phyloP scores from a whole-genome alignment of 768 basidiomycete species.

The Russula emetica region DNA sequence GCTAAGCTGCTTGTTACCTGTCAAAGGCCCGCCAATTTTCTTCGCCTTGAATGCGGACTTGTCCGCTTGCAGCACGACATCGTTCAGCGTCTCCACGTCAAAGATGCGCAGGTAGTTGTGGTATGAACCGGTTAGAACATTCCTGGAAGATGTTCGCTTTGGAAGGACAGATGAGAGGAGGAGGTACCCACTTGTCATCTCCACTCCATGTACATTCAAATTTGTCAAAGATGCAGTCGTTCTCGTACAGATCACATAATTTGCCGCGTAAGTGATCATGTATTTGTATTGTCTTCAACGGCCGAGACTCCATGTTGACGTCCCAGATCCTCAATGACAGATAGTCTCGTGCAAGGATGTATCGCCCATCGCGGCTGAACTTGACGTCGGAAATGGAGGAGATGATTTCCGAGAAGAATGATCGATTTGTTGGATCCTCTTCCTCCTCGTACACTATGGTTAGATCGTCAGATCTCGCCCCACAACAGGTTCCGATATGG shows the following conservation, averaged over 20 bases:
- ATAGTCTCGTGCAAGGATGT: conserved; percentile 96
- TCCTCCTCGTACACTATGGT: conserved; percentile 92
- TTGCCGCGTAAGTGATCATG: conserved; percentile 97
- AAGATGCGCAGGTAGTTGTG: conserved; percentile 99
- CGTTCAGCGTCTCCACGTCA: conserved; percentile 78
- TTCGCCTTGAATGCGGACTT: conserved; percentile 99
- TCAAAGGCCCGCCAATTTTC: conserved; percentile 87
- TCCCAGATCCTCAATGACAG: conserved; percentile 99
- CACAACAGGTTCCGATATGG: conserved; percentile 8
- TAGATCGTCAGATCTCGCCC: conserved; percentile 22
- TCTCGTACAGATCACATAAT: conserved; percentile 97
- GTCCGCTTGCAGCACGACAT: conserved; percentile 95
- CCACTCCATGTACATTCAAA: conserved; percentile 99
- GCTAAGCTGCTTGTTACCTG: conserved; percentile 55
- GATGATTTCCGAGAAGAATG: conserved; percentile 99
- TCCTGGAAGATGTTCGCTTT: conserved; percentile 45
- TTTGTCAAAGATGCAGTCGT: conserved; percentile 99
- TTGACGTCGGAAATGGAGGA: conserved; percentile 99
- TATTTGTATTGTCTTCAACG: conserved; percentile 96
- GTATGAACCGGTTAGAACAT: conserved; percentile 98
- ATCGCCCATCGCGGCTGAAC: conserved; percentile 95
- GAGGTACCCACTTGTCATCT: conserved; percentile 79
- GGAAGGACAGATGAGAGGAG: not conserved
- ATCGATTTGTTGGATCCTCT: conserved; percentile 94
- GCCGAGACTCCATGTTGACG: conserved; percentile 96